Base-by-base conservation (phyloP, 1,284 basidiomycete species). In the Naganishia sp. region DNA sequence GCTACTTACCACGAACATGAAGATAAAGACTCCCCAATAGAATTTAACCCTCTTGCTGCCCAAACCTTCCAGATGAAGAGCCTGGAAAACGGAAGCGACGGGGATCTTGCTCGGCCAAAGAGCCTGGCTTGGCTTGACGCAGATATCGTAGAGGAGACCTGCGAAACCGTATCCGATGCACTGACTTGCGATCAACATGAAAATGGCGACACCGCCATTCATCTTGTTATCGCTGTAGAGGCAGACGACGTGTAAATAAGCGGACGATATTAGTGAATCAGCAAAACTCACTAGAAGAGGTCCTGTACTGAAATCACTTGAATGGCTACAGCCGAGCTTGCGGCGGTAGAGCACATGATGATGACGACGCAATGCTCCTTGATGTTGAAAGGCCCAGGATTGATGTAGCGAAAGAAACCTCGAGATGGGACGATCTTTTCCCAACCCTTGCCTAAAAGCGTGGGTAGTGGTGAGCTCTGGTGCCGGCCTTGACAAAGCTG, bases 101-200 rank as follows among this genome's bases (percentile, higher is more conserved):
- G 86, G 84, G 23, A 87, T 75, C 71, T 84, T 85, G 9, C 65
- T 73, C 80, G 87, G 88, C 76, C 87, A 88, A 35, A 89, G 85
- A 85, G 87, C 87, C 74, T 86, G 84, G n/a, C 85, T 84, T 0
- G 87, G 87, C 73, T 86, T 86, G 18, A 88, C 87, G 28, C 63
- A 55, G 21, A 66, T 60, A 42, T 67, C 67, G 41, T 61, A 60
- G 3, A 71, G 58, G 31, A 71, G 53, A 43, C 68, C 68, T 15
- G 66, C 68, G 21, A 66, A 68, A 6, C 70, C 68, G 56, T 68
- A 71, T 15, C 70, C 70, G 39, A 69, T 45, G 21, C 66, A 49
- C 42, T 71, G 70, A n/a, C 61, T 65, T 7, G 58, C 58, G 46
- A 71, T 54, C 32, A 71, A 54, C 25, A 69, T 71, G 65, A 71